A percentile compares a stretch with the other conserved stretches of the same genome.
Evolutionary conservation across 1,284 basidiomycete genomes (phyloP).

Genomic region (Fomitopsis palustris): DNA sequence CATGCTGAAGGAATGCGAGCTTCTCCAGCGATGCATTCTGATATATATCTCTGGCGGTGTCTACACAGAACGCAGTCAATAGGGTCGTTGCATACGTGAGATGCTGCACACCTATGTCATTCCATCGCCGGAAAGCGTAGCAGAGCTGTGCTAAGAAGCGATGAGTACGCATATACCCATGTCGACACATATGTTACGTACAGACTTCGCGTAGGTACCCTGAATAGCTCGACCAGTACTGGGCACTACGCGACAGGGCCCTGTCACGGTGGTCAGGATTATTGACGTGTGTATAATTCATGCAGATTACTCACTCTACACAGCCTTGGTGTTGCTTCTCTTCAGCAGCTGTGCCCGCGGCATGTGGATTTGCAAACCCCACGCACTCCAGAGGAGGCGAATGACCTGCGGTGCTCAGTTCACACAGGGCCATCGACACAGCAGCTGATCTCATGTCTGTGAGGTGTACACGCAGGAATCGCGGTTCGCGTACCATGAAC

Average conservation of each 20-base stretch:
- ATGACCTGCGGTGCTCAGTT: slow-evolving; percentile 65
- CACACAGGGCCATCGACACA: slow-evolving; percentile 74
- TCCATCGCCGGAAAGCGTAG: slow-evolving; percentile 66
- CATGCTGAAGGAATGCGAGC: slow-evolving; percentile 42
- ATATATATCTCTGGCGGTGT: slow-evolving; percentile 65
- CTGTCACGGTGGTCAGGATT: slow-evolving; percentile 32
- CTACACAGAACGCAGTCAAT: slow-evolving; percentile 31
- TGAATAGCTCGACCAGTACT: slow-evolving; percentile 81
- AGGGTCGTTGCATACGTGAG: not conserved
- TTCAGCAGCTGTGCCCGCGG: slow-evolving; percentile 1
- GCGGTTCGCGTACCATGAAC: slow-evolving; percentile 38
- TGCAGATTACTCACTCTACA: slow-evolving; percentile 23
- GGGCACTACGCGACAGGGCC: slow-evolving; percentile 69
- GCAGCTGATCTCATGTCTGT: slow-evolving; percentile 43
- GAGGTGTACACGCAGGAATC: slow-evolving; percentile 3
- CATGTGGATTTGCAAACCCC: slow-evolving; percentile 27
- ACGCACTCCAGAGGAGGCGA: slow-evolving; percentile 65
- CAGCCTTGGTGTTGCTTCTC: slow-evolving; percentile 17
- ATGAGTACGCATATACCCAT: not conserved
- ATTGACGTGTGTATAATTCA: not conserved
- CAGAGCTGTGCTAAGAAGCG: slow-evolving; percentile 58
- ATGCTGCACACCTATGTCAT: slow-evolving; percentile 56
- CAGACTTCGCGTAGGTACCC: slow-evolving; percentile 76
- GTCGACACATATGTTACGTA: slow-evolving; percentile 32
- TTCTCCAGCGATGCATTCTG: slow-evolving; percentile 61